These are phyloP conservation scores for Tetrahymena malaccensis DNA, from an alignment of 73 alveolate genomes.

Conservation along the genomic window DNA sequence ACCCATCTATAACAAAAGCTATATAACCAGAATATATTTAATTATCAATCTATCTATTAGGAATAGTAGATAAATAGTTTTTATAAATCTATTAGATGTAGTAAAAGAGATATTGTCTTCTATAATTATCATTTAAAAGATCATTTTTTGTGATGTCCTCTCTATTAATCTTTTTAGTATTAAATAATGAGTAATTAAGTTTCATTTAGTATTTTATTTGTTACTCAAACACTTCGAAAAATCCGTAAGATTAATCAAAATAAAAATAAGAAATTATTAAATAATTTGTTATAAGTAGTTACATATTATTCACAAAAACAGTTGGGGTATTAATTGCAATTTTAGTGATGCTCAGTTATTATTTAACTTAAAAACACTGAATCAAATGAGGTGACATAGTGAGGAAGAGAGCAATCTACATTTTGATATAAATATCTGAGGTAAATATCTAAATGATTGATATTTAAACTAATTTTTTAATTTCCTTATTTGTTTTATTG, in stretches of 20 bases:
- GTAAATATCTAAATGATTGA: background rate
- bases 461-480: too few relatives aligned
- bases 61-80: background rate
- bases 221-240: too few relatives aligned
- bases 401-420: background rate
- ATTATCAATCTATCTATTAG: background rate
- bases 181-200: too few relatives aligned
- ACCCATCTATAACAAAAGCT: background rate
- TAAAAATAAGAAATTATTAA: too few relatives aligned
- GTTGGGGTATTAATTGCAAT: background rate
- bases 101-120: background rate
- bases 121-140: background rate
- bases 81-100: background rate
- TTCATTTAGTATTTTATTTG: too few relatives aligned
- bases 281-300: too few relatives aligned
- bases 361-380: background rate
- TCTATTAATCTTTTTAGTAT: background rate
- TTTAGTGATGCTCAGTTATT: background rate
- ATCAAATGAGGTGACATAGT: background rate
- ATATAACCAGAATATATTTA: background rate
- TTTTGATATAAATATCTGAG: background rate
- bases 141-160: background rate
- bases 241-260: too few relatives aligned
- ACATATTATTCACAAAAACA: background rate
- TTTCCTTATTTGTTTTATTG: background rate